phyloP scores from a whole-genome alignment of 805 yeast species.

The Metschnikowia drakensbergensis region DNA sequence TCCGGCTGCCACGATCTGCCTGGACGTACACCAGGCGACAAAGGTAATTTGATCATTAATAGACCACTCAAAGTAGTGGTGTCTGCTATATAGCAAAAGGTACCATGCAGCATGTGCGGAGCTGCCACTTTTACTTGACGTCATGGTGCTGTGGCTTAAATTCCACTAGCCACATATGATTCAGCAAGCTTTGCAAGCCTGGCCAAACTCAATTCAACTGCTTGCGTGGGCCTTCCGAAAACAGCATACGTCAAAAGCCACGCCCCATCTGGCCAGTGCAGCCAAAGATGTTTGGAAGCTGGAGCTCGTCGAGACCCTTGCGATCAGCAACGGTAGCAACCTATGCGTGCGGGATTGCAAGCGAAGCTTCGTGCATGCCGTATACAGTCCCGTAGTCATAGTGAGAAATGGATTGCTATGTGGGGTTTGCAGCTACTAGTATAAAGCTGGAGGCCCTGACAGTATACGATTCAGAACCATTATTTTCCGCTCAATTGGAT shows the following conservation, averaged over 20 bases:
- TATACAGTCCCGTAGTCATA: not conserved
- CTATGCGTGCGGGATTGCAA: slow-evolving; percentile 4
- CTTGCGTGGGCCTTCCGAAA: not conserved
- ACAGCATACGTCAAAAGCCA: not conserved
- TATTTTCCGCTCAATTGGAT: not conserved
- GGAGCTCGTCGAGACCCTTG: not conserved
- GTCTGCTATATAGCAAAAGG: slow-evolving; percentile 3
- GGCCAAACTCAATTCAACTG: not conserved
- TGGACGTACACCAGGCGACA: not conserved
- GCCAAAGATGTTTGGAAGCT: not conserved
- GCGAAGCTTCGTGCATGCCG: not conserved
- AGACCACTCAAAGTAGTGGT: not conserved
- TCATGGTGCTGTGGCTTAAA: slow-evolving; percentile 1
- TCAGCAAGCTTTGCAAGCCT: not conserved
- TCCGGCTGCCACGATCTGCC: not conserved
- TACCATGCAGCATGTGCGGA: slow-evolving; percentile 3
- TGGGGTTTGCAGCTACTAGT: slow-evolving; percentile 5
- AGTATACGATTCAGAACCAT: not conserved
- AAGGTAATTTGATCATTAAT: not conserved
- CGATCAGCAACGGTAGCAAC: slow-evolving; percentile 1
- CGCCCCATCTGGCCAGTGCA: too few relatives aligned
- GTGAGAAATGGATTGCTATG: slow-evolving; percentile 4
- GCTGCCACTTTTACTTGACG: not conserved
- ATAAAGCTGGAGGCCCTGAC: not conserved
- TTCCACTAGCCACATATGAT: not conserved